Conservation (phyloP, 495 filamentous ascomycete genomes). For the Podospora bellae-mahoneyi region DNA sequence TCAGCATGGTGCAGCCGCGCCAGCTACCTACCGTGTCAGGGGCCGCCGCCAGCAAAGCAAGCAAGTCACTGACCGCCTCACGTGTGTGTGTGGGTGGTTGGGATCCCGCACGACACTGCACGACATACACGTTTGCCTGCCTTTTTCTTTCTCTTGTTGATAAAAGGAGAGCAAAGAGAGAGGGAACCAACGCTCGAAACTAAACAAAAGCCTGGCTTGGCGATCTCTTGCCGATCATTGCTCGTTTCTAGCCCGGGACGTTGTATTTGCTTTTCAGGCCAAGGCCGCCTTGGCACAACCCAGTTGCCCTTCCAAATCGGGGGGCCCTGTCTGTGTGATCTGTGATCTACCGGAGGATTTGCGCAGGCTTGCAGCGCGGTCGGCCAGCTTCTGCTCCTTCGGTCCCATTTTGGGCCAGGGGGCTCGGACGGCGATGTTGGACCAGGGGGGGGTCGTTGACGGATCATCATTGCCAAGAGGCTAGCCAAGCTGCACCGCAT, state of each 20-base stretch:
- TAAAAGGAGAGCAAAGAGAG: not conserved
- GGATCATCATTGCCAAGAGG: not conserved
- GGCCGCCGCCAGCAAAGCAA: not conserved
- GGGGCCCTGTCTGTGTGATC: constrained; percentile 10
- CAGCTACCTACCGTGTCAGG: not conserved
- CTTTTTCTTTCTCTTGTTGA: too few species aligned
- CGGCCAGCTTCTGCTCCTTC: not conserved
- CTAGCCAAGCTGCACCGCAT: not conserved
- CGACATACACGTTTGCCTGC: not conserved
- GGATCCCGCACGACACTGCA: not conserved
- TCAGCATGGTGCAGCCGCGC: not conserved
- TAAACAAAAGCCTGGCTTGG: not conserved
- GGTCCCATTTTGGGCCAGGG: not conserved
- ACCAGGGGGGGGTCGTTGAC: not conserved
- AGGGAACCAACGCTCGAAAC: constrained; percentile 7
- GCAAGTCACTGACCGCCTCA: constrained; percentile 6
- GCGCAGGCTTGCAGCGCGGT: not conserved
- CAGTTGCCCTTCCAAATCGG: constrained; percentile 6
- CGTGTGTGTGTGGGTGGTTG: not conserved
- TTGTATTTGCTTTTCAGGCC: not conserved
- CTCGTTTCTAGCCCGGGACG: not conserved
- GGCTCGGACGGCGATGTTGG: not conserved
- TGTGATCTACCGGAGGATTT: constrained; percentile 16
- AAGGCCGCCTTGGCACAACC: not conserved
- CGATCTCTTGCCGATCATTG: constrained; percentile 13